phyloP scores from a whole-genome alignment of 2,329 filamentous ascomycete species.

The Colletotrichum shisoi region DNA sequence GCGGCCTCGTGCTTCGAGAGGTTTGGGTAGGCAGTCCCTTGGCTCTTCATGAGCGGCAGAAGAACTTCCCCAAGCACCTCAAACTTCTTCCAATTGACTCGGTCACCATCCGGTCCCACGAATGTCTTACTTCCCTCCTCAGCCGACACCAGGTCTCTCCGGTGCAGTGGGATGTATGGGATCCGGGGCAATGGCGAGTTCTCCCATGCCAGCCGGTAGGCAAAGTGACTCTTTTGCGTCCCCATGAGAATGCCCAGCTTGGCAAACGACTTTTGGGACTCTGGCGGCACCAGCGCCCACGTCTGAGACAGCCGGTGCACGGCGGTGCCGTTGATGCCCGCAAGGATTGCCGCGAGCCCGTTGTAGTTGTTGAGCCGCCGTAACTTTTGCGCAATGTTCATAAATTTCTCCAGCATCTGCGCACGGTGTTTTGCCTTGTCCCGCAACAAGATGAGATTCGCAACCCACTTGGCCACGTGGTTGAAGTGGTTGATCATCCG shows the following conservation, averaged over 20 bases:
- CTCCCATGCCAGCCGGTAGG: conserved; percentile 97
- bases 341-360: conserved; percentile 89
- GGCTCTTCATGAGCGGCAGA: conserved; percentile 88
- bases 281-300: conserved; percentile 73
- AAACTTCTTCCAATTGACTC: conserved; percentile 98
- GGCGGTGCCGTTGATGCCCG: conserved; percentile 87
- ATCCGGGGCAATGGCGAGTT: conserved; percentile 91
- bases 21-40: conserved; percentile 81
- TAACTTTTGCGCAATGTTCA: conserved; percentile 85
- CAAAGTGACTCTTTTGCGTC: conserved; percentile 88
- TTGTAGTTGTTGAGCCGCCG: conserved; percentile 97
- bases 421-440: conserved; percentile 97
- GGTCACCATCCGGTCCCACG: conserved; percentile 73
- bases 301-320: conserved; percentile 86
- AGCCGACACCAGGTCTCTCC: conserved; percentile 87
- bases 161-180: conserved; percentile 89
- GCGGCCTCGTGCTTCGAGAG: conserved; percentile 74
- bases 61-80: conserved; percentile 94
- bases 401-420: conserved; percentile 92
- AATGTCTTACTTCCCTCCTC: conserved; percentile 93
- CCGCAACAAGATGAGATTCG: conserved; percentile 83
- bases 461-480: conserved; percentile 81
- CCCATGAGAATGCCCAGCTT: conserved; percentile 91
- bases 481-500: conserved; percentile 95
- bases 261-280: conserved; percentile 83